Percentiles rank a stretch among this genome's conserved stretches.
phyloP scores from a whole-genome alignment of 108 stramenopile genomes.

The Cafeteria roenbergensis region DNA sequence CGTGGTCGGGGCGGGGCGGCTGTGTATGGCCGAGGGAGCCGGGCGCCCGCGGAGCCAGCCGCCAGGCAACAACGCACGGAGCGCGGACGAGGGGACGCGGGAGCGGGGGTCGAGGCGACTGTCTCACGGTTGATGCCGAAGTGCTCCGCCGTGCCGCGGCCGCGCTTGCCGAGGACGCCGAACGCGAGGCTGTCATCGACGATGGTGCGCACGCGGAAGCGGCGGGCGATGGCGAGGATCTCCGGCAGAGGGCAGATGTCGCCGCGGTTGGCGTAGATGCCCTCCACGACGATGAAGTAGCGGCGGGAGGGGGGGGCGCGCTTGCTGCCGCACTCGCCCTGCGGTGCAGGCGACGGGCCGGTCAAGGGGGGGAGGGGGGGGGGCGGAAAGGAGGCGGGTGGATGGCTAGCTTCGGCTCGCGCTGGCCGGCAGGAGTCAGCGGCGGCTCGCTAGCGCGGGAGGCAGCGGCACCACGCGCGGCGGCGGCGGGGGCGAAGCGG shows the following conservation, averaged over 20 bases:
- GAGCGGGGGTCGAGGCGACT: background rate
- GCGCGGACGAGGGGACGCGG: no score
- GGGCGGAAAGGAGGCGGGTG: no score
- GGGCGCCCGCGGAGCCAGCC: no score
- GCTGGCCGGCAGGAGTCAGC: no score
- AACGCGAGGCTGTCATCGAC: slow-evolving; percentile 85
- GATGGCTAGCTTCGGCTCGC: no score
- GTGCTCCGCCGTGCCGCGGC: slow-evolving; percentile 57
- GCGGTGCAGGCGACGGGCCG: no score
- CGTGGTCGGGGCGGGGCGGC: slow-evolving; percentile 22
- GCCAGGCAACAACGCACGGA: no score
- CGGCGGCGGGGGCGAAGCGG: no score
- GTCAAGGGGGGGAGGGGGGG: no score
- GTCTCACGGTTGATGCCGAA: slow-evolving; percentile 10
- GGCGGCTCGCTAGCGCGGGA: no score
- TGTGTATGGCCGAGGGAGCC: background rate
- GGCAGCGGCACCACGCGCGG: no score
- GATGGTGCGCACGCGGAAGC: slow-evolving; percentile 76
- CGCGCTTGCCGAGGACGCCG: slow-evolving; percentile 70
- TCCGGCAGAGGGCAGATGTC: slow-evolving; percentile 71
- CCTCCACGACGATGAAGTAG: slow-evolving; percentile 89
- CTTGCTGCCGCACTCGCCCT: slow-evolving; percentile 52
- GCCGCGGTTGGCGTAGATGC: slow-evolving; percentile 82
- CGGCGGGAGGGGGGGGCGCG: slow-evolving; percentile 56
- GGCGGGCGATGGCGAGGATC: slow-evolving; percentile 71